Percentiles rank a stretch among this genome's conserved stretches.
Evolutionary conservation across 2,329 filamentous ascomycete species (phyloP).

Genomic region (Pseudopithomyces chartarum): DNA sequence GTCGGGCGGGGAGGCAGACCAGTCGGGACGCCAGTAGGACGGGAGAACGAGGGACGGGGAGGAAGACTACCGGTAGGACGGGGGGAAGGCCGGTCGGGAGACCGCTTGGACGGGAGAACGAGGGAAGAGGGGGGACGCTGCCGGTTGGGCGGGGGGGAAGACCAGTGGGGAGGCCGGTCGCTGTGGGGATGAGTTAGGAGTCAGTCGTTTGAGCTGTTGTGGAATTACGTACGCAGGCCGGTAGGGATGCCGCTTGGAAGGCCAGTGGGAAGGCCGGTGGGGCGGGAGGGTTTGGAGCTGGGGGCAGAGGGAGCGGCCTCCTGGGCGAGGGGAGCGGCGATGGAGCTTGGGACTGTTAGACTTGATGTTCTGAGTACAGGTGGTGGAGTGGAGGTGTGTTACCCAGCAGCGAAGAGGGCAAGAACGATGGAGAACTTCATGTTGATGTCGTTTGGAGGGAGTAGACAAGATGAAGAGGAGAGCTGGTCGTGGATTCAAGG

Average conservation of each 20-base stretch:
- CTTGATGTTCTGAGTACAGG: not conserved
- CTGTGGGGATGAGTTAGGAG: not conserved
- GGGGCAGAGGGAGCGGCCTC: not conserved
- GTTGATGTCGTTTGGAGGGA: not conserved
- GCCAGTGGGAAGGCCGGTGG: not conserved
- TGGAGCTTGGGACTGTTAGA: conserved; percentile 9
- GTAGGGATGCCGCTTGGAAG: not conserved
- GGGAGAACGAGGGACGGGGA: not conserved
- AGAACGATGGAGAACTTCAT: conserved; percentile 13
- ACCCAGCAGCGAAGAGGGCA: conserved; percentile 14
- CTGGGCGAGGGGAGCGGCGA: conserved; percentile 13
- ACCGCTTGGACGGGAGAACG: not conserved
- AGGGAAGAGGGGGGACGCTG: not conserved
- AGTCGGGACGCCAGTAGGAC: not conserved
- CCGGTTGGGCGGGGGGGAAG: not conserved
- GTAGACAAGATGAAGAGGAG: not conserved
- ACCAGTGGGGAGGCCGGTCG: not conserved
- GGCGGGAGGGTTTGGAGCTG: not conserved
- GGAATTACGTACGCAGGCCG: not conserved
- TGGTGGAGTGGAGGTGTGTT: not conserved
- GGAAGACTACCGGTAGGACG: not conserved
- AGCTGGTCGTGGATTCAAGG: not conserved
- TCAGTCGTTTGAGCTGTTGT: not conserved
- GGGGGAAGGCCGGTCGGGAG: not conserved
- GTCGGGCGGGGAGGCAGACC: not conserved